phyloP scores from a whole-genome alignment of 2,329 filamentous ascomycete species.

The Thermoascus crustaceus region DNA sequence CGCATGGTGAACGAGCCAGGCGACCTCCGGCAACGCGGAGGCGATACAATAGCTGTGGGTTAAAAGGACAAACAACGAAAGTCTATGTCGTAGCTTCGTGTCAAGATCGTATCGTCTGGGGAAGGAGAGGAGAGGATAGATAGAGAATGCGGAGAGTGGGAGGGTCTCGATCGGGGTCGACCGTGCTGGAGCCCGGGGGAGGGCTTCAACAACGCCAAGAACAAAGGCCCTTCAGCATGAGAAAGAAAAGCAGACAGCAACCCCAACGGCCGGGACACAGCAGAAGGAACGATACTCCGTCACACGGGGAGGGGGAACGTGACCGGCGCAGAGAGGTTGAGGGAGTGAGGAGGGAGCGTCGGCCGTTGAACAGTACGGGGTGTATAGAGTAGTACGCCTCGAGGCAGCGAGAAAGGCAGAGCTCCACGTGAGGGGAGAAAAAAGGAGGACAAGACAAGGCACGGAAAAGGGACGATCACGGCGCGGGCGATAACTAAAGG shows the following conservation, averaged over 20 bases:
- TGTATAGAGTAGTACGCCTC: too few relatives aligned
- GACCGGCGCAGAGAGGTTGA: background rate
- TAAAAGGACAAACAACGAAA: background rate
- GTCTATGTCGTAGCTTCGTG: too few relatives aligned
- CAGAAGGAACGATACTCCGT: too few relatives aligned
- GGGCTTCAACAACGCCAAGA: background rate
- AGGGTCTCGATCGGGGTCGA: background rate
- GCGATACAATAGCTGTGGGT: too few relatives aligned
- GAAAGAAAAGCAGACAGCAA: too few relatives aligned
- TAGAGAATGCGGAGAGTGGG: background rate
- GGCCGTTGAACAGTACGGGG: too few relatives aligned
- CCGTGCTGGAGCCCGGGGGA: background rate
- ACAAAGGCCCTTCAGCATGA: background rate
- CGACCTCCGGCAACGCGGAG: background rate
- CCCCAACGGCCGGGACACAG: too few relatives aligned
- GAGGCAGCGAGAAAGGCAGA: too few relatives aligned
- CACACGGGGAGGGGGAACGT: too few relatives aligned
- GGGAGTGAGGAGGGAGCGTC: background rate
- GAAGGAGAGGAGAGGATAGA: background rate
- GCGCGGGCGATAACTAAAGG: background rate
- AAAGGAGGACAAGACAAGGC: too few relatives aligned
- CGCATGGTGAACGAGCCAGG: slow-evolving; percentile 43
- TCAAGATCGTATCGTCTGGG: slow-evolving; percentile 1
- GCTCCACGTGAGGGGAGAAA: too few relatives aligned
- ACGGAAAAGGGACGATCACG: background rate